A percentile compares a stretch with the other conserved stretches of the same genome.
Conservation (phyloP, 169 alveolate genomes). For the Eimeria acervulina region DNA sequence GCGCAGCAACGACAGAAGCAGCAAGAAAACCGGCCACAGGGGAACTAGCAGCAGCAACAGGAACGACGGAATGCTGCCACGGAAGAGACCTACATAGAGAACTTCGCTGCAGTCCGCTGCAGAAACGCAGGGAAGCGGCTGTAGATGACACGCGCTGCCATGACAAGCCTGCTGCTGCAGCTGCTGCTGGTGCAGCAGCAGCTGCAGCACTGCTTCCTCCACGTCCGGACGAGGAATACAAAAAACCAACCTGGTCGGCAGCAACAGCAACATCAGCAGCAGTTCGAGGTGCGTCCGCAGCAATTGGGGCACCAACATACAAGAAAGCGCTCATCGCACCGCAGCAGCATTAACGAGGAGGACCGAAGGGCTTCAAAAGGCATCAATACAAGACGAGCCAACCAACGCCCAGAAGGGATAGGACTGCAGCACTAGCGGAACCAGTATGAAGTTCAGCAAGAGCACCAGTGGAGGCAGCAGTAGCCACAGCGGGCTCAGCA, state of each 20-base stretch:
- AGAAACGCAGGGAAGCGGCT: background rate
- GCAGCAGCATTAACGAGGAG: background rate
- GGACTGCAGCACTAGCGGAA: background rate
- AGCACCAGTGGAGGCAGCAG: background rate
- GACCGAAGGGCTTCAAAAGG: background rate
- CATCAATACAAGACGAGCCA: background rate
- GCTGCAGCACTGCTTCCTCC: conserved; percentile 43
- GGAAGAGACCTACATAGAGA: background rate
- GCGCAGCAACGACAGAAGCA: background rate
- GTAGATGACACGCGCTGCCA: background rate
- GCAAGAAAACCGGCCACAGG: background rate
- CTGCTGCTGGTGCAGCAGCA: conserved; percentile 33
- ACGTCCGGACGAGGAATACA: conserved; percentile 38
- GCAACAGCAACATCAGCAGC: conserved; percentile 38
- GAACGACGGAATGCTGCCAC: background rate
- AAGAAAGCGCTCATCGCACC: background rate
- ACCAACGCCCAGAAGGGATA: background rate
- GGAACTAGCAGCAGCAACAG: background rate
- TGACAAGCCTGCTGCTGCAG: background rate
- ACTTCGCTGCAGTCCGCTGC: background rate
- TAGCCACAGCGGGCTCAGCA: background rate
- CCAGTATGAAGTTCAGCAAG: background rate
- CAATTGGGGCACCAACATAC: background rate
- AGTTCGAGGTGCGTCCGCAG: background rate
- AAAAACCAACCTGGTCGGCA: conserved; percentile 24